Percentiles rank a stretch among this genome's conserved stretches.
Conservation (phyloP, 1,284 basidiomycete genomes). For the Tausonia pullulans region DNA sequence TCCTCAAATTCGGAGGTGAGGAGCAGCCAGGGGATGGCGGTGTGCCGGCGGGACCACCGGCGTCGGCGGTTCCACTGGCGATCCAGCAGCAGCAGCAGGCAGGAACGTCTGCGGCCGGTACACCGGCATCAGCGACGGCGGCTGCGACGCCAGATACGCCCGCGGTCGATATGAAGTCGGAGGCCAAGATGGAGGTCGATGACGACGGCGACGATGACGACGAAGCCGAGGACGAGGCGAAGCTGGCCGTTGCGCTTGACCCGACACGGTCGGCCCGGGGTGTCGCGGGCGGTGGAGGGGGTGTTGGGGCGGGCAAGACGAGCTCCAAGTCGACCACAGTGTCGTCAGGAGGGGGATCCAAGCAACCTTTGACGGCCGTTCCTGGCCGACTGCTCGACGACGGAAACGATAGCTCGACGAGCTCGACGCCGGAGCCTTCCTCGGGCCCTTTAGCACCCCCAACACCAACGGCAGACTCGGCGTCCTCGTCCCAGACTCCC, state of each 20-base stretch:
- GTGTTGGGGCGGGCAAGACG: too few relatives aligned
- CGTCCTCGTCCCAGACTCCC: neutral
- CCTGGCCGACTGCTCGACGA: too few relatives aligned
- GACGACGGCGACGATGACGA: neutral
- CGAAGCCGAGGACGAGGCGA: too few relatives aligned
- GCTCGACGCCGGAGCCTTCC: too few relatives aligned
- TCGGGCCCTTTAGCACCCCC: too few relatives aligned
- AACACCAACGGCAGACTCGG: neutral
- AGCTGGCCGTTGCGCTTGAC: too few relatives aligned
- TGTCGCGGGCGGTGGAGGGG: too few relatives aligned
- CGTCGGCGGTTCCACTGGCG: neutral
- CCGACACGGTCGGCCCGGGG: too few relatives aligned
- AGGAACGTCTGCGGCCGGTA: neutral
- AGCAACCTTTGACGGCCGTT: too few relatives aligned
- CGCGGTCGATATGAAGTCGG: neutral
- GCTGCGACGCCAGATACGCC: neutral
- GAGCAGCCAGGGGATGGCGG: slow-evolving; percentile 57
- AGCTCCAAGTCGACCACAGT: too few relatives aligned
- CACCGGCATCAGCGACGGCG: neutral
- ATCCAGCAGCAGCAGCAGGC: slow-evolving; percentile 16
- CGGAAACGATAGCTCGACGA: too few relatives aligned
- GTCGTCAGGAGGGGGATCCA: too few relatives aligned
- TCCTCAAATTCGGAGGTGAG: slow-evolving; percentile 74
- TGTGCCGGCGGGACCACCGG: neutral
- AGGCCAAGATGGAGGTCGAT: neutral